Evolutionary conservation across 768 basidiomycete species (phyloP), one percentile per base, ranked within the genome.

Genomic region (Amyloporia xantha): DNA sequence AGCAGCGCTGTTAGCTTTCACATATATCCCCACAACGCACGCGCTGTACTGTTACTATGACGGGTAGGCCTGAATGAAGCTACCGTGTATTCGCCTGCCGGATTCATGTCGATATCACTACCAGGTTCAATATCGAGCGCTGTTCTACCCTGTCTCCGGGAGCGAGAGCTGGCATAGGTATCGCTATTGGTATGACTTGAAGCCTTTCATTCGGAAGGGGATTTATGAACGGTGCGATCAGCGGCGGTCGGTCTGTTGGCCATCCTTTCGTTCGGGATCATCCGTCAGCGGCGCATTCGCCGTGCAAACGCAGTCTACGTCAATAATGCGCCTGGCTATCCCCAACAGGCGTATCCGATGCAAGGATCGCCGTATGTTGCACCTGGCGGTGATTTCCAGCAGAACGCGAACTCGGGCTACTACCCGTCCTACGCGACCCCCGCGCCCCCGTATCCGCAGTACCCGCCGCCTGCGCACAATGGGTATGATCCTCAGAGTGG

Each of bases 241-340:
- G 10, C 45, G 40, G 47, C 52, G 20, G 51, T 35, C 10, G 39
- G 28, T 2, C 20, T 55, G 19, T 5, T 45, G 7, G 7, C 46
- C 5, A 2, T 48, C 4, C n/a, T 53, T 15, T 19, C 38, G 12
- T 11, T 53, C 2, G 43, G 40, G 4, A 9, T 23, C 4, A 26
- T 44, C 50, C 58, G 54, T 1, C 25, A 15, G 3, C 48, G 53
- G 6, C 25, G 44, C 5, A 17, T 40, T 13, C 49, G 35, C 20
- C 44, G 39, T 2, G 21, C 30, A 4, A 59, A 59, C 42, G 45
- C 54, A 2, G 40, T 40, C 20, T 55, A 59, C 21, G 47, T 56
- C 25, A 40, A 42, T 10, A 23, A 44, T 25, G n/a, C n/a, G n/a
- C n/a, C n/a, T n/a, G 28, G 11, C 20, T 3, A 47, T 19, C 15